phyloP scores from a whole-genome alignment of 176 grass and related monocot species.

The Cocos nucifera region DNA sequence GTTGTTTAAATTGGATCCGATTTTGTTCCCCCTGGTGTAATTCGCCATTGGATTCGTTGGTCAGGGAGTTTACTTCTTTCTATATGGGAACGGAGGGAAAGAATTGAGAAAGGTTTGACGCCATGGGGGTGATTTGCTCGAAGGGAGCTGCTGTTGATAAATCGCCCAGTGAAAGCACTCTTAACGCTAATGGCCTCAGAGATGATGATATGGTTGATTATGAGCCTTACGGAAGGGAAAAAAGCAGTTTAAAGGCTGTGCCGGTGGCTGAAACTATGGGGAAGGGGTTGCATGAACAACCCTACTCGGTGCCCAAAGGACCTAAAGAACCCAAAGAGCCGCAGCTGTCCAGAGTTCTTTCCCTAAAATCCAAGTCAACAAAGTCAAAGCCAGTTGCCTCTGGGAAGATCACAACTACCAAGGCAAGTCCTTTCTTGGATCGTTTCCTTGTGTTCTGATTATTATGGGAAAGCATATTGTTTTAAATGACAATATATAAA shows the following conservation, averaged over 20 bases:
- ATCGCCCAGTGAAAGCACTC: slow-evolving; percentile 9
- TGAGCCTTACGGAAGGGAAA: not conserved
- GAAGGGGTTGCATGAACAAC: not conserved
- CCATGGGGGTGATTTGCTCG: slow-evolving; percentile 17
- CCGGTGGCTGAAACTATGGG: slow-evolving; percentile 3
- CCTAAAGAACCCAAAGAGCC: not conserved
- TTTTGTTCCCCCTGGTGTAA: not conserved
- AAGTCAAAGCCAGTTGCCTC: not conserved
- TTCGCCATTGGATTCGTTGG: not conserved
- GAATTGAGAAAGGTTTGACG: not conserved
- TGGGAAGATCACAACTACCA: not conserved
- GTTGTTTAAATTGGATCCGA: not conserved
- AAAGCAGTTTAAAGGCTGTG: slow-evolving; percentile 2
- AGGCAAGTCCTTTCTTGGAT: slow-evolving; percentile 8
- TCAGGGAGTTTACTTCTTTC: not conserved
- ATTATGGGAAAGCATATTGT: too few species aligned
- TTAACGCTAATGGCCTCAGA: not conserved
- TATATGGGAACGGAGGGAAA: slow-evolving; percentile 8
- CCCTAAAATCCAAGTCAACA: slow-evolving; percentile 4
- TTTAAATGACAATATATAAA: too few species aligned
- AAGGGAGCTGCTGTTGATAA: slow-evolving; percentile 2
- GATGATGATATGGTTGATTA: not conserved
- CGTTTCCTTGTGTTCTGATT: not conserved
- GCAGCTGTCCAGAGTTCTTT: slow-evolving; percentile 4
- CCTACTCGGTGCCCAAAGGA: not conserved